phyloP scores from a whole-genome alignment of 441 rosid genomes.

The Pelargonium australe region DNA sequence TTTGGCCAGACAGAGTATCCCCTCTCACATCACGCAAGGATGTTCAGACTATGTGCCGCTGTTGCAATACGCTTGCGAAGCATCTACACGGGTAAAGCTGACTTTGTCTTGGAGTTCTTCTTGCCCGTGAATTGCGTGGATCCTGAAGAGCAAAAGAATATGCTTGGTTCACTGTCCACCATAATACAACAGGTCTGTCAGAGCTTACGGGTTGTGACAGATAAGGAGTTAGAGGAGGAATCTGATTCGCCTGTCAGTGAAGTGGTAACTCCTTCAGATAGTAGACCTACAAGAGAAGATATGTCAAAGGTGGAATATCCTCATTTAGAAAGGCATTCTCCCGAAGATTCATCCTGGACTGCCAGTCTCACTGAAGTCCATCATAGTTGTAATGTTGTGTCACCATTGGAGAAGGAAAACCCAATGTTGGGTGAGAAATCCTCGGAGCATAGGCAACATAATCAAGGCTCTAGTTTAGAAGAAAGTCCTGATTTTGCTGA shows the following conservation, averaged over 20 bases:
- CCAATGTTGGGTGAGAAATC: conserved; percentile 25
- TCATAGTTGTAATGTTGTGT: conserved; percentile 23
- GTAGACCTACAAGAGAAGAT: no score
- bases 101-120: conserved; percentile 87
- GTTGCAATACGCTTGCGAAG: conserved; percentile 82
- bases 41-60: conserved; percentile 65
- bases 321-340: conserved; percentile 28
- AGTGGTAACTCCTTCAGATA: no score
- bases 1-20: conserved; percentile 65
- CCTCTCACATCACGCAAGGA: conserved; percentile 78
- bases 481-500: conserved; percentile 33
- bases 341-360: conserved; percentile 31
- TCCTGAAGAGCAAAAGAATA: conserved; percentile 50
- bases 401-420: conserved; percentile 21
- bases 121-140: conserved; percentile 61
- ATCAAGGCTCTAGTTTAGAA: conserved; percentile 31
- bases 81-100: conserved; percentile 51
- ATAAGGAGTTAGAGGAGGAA: conserved; percentile 63
- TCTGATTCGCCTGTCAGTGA: conserved; percentile 1
- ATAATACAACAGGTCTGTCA: conserved; percentile 57
- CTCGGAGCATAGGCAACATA: conserved; percentile 19
- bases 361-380: conserved; percentile 27
- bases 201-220: conserved; percentile 64
- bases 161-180: conserved; percentile 60
- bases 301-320: background rate